Evolutionary conservation across 441 rosid genomes (phyloP), one percentile per base, ranked within the genome.

Genomic region (Monsonia emarginata): DNA sequence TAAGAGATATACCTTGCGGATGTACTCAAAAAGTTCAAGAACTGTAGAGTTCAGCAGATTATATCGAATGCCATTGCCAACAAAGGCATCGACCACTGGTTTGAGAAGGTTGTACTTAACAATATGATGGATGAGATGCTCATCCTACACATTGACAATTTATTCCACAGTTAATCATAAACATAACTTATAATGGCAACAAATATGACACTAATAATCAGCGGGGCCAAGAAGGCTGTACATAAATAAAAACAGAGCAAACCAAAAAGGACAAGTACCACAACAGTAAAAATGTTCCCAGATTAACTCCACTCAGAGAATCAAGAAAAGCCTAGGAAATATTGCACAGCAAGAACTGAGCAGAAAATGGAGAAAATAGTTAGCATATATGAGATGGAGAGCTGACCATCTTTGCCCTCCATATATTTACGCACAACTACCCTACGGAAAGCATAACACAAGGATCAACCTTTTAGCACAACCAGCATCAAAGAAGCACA

Each of bases 11-110:
- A 95, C 99, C 98, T 88, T 91, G 74, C 90, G 85, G 69, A 95
- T 90, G 77, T 80, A 85, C 80, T 95, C 99, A 65, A 95, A 82
- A 69, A 91, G 95, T 67, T 95, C 99, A 71, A 95, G 75, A 69
- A 91, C 85, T 48, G 91, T 89, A 71, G 99, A 95, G 74, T 95
- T 90, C 68, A 95, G 85, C 67, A 94, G 78, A 79, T 94, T 89
- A 79, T 91, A 94, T 25, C 97, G 95, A 77, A 82, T 80, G 9
- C 99, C 98, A 69, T 95, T 95, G 54, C 79, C 80, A 67, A 90
- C 83, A 75, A 95, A 95, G 76, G 85, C 98, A 81, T 90, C 95
- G 34, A 90, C 72, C 69, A 95, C 70, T 54, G 98, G 95, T 74
- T 87, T 88, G 73, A 95, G 89, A 71, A 87, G 78, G 80, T 90